phyloP scores from a whole-genome alignment of 2,329 filamentous ascomycete genomes.

The Mycosphaerella arachidis region DNA sequence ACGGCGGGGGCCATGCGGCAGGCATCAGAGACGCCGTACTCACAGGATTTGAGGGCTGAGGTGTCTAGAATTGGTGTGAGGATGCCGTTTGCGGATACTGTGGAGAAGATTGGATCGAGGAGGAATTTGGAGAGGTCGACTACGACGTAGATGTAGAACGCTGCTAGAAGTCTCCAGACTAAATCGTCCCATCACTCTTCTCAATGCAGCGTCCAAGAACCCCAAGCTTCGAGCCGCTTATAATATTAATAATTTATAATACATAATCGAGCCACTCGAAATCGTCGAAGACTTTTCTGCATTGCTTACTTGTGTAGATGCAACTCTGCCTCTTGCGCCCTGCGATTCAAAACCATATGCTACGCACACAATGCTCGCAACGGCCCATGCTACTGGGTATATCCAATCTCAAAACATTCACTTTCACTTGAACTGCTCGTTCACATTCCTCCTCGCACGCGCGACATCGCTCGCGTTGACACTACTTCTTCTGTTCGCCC shows the following conservation, averaged over 20 bases:
- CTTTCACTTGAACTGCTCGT: not conserved
- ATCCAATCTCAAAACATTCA: not conserved
- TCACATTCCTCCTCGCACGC: slow-evolving; percentile 2
- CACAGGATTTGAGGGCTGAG: not conserved
- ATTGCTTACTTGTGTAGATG: not conserved
- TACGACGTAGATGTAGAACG: not conserved
- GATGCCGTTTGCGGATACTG: slow-evolving; percentile 2
- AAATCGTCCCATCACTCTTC: too few species aligned
- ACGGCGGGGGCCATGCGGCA: not conserved
- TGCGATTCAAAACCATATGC: not conserved
- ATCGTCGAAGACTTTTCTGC: not conserved
- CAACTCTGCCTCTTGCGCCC: not conserved
- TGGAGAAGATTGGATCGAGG: not conserved
- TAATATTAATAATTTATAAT: too few species aligned
- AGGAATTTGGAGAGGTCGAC: not conserved
- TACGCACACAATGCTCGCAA: not conserved
- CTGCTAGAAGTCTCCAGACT: too few species aligned
- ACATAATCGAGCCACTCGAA: not conserved
- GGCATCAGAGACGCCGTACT: not conserved
- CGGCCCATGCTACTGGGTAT: not conserved
- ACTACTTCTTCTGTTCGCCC: slow-evolving; percentile 4
- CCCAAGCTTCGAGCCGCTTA: too few species aligned
- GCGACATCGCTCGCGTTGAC: not conserved
- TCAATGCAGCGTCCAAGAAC: too few species aligned
- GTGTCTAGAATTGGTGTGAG: not conserved